A percentile compares a stretch with the other conserved stretches of the same genome.
These are phyloP conservation scores for Phaseolus coccineus DNA, from an alignment of 331 rosid species.

Conservation along the genomic window DNA sequence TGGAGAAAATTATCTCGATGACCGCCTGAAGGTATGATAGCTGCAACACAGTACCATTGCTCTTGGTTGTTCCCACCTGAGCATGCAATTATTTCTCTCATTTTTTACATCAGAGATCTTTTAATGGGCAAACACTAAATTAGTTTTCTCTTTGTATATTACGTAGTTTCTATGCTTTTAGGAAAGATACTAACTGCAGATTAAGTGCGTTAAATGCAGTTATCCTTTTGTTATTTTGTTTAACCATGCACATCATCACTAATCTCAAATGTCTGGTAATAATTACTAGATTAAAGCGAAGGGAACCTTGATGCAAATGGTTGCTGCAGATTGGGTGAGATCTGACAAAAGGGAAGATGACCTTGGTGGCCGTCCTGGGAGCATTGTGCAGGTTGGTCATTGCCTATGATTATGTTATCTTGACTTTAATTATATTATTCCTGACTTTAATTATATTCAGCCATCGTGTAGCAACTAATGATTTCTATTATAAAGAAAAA, in stretches of 20 bases:
- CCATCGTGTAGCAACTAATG: constrained; percentile 28
- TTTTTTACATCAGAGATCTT: constrained; percentile 15
- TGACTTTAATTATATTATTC: constrained; percentile 9
- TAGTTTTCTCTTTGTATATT: constrained; percentile 21
- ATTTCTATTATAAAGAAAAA: constrained; percentile 26
- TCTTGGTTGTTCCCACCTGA: background rate
- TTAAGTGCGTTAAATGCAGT: constrained; percentile 12
- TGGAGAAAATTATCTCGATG: constrained; percentile 77
- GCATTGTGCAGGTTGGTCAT: constrained; percentile 84
- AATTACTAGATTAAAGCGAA: constrained; percentile 79
- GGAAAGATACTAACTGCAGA: constrained; percentile 26
- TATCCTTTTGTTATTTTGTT: constrained; percentile 30
- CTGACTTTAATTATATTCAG: constrained; percentile 30
- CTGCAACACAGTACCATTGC: constrained; percentile 8
- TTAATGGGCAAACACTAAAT: constrained; percentile 5
- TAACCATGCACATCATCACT: constrained; percentile 18
- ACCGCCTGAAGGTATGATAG: constrained; percentile 68
- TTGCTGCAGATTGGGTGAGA: constrained; percentile 92
- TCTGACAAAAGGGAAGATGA: constrained; percentile 91
- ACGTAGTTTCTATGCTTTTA: constrained; percentile 27
- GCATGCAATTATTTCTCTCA: constrained; percentile 27
- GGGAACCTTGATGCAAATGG: constrained; percentile 88
- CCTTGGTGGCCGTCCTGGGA: constrained; percentile 81
- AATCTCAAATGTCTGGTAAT: constrained; percentile 31
- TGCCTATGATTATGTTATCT: constrained; percentile 19